Evolutionary conservation across 73 alveolate genomes (phyloP).

Genomic region (Paramecium octaurelia): DNA sequence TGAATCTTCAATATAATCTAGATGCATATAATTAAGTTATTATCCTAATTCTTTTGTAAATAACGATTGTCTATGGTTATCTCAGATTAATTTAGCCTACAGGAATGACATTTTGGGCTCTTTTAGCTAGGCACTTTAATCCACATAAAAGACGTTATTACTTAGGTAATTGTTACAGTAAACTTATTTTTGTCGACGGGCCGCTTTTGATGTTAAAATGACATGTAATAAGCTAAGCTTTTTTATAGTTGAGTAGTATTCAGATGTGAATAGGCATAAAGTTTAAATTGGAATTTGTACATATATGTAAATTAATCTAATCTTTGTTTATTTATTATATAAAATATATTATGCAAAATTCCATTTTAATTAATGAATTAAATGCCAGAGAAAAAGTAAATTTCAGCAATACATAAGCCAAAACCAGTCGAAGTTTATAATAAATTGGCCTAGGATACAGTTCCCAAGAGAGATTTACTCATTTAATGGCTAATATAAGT

Average conservation of each 20-base stretch:
- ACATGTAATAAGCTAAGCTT: not conserved
- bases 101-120: constrained; percentile 2
- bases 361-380: not conserved
- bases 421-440: not conserved
- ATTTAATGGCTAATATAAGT: not conserved
- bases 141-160: not conserved
- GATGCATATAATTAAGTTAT: not conserved
- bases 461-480: not conserved
- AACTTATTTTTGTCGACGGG: not conserved
- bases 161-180: not conserved
- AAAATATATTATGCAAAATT: not conserved
- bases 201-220: not conserved
- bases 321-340: not conserved
- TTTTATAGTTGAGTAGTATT: no score
- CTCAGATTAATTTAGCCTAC: not conserved
- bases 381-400: not conserved
- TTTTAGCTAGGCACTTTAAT: not conserved
- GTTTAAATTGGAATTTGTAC: not conserved
- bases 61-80: not conserved
- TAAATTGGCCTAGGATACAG: not conserved
- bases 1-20: not conserved
- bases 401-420: not conserved
- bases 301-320: not conserved
- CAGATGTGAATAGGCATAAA: not conserved
- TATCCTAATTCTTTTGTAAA: not conserved